phyloP scores from a whole-genome alignment of 2,329 filamentous ascomycete species.

The Penicillium sp. region DNA sequence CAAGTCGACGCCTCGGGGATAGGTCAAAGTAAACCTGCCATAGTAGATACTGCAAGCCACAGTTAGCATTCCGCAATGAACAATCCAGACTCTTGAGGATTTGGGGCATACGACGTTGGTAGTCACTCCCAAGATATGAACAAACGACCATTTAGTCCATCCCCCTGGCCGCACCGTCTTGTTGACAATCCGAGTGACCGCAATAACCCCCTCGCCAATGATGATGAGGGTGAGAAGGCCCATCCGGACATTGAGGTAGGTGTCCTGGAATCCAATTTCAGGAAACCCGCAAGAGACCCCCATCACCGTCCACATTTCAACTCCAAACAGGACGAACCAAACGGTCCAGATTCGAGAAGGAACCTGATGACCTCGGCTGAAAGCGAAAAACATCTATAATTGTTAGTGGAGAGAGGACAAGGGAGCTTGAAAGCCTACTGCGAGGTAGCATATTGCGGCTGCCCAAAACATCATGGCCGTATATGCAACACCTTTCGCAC shows the following conservation, averaged over 20 bases:
- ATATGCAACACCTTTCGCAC: conserved; percentile 28
- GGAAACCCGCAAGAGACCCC: conserved; percentile 56
- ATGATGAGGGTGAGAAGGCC: conserved; percentile 65
- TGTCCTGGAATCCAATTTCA: conserved; percentile 61
- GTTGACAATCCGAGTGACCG: conserved; percentile 58
- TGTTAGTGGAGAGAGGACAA: background rate
- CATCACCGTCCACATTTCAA: conserved; percentile 57
- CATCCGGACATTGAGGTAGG: conserved; percentile 64
- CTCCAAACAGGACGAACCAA: conserved; percentile 57
- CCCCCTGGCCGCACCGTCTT: conserved; percentile 46
- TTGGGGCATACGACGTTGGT: conserved; percentile 36
- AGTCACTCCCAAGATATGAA: conserved; percentile 39
- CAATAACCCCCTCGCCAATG: conserved; percentile 65
- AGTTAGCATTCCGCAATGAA: background rate
- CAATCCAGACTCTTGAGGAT: background rate
- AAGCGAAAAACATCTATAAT: conserved; percentile 37
- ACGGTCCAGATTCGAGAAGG: conserved; percentile 43
- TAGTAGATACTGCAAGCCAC: conserved; percentile 50
- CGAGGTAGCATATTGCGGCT: conserved; percentile 30
- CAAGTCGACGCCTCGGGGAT: conserved; percentile 51
- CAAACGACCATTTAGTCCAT: conserved; percentile 43
- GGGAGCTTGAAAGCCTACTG: conserved; percentile 21
- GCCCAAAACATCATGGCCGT: conserved; percentile 31
- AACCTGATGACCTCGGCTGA: conserved; percentile 22
- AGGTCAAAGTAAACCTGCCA: conserved; percentile 65